Evolutionary conservation across 2,329 filamentous ascomycete genomes (phyloP).

Genomic region (Neurospora sp.): DNA sequence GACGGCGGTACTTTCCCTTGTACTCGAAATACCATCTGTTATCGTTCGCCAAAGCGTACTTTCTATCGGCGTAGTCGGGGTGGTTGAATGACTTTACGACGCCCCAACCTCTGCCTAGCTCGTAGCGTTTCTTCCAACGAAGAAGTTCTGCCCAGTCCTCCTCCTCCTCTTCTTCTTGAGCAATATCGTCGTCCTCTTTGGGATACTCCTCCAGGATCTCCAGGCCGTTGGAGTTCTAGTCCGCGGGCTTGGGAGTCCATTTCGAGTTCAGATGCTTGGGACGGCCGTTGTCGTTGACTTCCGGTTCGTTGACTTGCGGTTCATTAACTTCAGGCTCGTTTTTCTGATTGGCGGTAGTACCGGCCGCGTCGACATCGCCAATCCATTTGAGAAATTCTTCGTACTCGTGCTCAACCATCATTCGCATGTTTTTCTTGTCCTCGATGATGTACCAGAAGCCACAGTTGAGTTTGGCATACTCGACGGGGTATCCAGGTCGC

Average conservation of each 20-base stretch:
- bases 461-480: neutral
- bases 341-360: neutral
- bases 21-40: neutral
- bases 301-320: neutral
- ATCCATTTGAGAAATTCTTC: neutral
- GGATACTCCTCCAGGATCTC: neutral
- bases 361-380: rapidly evolving
- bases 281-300: neutral
- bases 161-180: neutral
- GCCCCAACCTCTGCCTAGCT: neutral
- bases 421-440: neutral
- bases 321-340: too few relatives aligned
- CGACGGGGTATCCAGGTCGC: neutral
- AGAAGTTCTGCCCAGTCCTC: neutral
- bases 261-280: neutral
- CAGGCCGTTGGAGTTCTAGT: neutral
- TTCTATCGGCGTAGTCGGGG: neutral
- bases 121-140: neutral
- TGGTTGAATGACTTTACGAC: neutral
- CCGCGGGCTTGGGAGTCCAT: neutral
- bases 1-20: neutral
- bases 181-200: rapidly evolving
- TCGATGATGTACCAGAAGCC: neutral
- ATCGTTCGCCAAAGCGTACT: neutral
- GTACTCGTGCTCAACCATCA: neutral